Evolutionary conservation across 768 basidiomycete genomes (phyloP), one percentile per base, ranked within the genome.

Genomic region (Mycena vulgaris): DNA sequence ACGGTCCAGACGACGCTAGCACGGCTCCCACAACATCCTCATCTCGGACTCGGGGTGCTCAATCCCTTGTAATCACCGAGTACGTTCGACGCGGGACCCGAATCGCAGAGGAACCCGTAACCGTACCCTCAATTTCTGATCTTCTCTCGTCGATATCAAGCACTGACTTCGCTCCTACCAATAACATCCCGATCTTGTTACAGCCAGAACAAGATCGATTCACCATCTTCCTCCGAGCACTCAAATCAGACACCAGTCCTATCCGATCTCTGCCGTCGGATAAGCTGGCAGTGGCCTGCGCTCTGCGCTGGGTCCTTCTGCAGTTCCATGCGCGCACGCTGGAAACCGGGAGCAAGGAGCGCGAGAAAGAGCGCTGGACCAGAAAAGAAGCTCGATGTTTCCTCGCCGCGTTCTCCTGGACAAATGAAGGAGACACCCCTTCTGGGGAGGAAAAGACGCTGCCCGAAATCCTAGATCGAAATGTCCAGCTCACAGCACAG

Each of bases 31-130:
- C 82, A 5, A 76, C 80, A 17, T 79, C 84, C 13, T 78, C 81
- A 31, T 80, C 84, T 47, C 77, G 70, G 13, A 75, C 74, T 35
- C 67, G 64, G 27, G 73, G 72, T 16, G 60, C 62, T 25, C 76
- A 63, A 25, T 78, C 75, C 30, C 76, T 79, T 14, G 74, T 75
- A 5, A 77, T 88, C 30, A 80, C 78, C 8, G 93, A 95, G 71
- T 91, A 93, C 69, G 76, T 93, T 51, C 88, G 94, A 40, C 89
- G 92, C 17, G 94, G 93, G 21, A 87, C 88, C 3, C 85, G 92
- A 57, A 83, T 94, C 69, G 87, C 87, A 7, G 74, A 86, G 19
- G 92, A 94, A 73, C 81, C 83, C 19, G 83, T 93, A n/a, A 65
- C 56, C 0, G 89, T 93, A 5, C 83, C 81, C 21, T 75, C 87